Percentiles rank a stretch among this genome's conserved stretches.
phyloP scores from a whole-genome alignment of 2,329 filamentous ascomycete species.

The Colletotrichum costaricense region DNA sequence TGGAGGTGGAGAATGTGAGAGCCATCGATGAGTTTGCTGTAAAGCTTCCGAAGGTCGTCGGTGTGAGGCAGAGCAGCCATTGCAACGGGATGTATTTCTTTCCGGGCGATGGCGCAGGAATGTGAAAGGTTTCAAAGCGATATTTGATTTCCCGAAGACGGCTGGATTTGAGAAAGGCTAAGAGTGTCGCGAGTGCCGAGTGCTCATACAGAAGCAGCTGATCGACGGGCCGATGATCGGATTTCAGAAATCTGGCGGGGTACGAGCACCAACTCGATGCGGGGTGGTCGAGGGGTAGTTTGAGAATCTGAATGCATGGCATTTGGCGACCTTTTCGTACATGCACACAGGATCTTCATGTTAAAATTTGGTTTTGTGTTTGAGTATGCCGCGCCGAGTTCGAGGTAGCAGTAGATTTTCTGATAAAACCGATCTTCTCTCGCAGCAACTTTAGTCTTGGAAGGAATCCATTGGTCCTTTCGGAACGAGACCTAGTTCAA shows the following conservation, averaged over 20 bases:
- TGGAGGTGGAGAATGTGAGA: constrained; percentile 65
- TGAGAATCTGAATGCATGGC: not conserved
- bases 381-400: not conserved
- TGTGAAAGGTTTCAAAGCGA: not conserved
- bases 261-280: not conserved
- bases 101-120: not conserved
- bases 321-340: not conserved
- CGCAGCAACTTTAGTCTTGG: not conserved
- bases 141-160: not conserved
- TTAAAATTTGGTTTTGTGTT: not conserved
- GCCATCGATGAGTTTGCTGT: constrained; percentile 51
- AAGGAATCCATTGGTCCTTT: not conserved
- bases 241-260: not conserved
- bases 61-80: not conserved
- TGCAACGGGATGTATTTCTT: not conserved
- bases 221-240: not conserved
- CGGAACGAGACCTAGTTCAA: not conserved
- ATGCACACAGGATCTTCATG: not conserved
- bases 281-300: not conserved
- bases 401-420: not conserved
- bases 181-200: too few relatives aligned
- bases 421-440: not conserved
- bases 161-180: not conserved
- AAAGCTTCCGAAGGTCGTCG: not conserved
- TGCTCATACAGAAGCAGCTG: not conserved